These are phyloP conservation scores for Phytophthora cactorum DNA, from an alignment of 352 stramenopile species.

Conservation along the genomic window DNA sequence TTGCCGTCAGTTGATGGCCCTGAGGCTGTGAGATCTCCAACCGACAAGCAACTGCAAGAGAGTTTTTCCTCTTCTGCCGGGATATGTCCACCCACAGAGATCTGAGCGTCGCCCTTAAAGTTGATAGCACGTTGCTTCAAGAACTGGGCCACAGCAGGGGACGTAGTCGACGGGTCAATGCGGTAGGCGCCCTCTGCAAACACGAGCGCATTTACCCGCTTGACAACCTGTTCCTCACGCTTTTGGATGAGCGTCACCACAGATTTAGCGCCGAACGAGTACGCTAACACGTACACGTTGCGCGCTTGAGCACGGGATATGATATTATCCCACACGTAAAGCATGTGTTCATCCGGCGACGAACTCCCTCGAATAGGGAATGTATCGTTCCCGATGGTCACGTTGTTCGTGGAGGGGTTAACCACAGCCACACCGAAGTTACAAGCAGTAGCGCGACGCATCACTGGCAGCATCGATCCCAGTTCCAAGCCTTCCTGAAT, in stretches of 20 bases:
- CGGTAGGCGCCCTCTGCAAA: constrained; percentile 75
- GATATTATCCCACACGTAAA: constrained; percentile 83
- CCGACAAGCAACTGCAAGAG: constrained; percentile 68
- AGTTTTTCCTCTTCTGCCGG: constrained; percentile 61
- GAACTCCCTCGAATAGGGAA: constrained; percentile 66
- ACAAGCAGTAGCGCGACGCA: constrained; percentile 49
- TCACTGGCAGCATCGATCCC: constrained; percentile 79
- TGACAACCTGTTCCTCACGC: constrained; percentile 59
- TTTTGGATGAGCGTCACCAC: constrained; percentile 73
- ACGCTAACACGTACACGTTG: constrained; percentile 72
- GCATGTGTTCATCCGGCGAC: constrained; percentile 69
- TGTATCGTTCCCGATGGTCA: constrained; percentile 61
- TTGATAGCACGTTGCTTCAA: constrained; percentile 73
- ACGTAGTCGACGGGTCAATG: constrained; percentile 57
- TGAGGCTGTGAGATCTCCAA: constrained; percentile 52
- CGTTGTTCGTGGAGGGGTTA: constrained; percentile 79
- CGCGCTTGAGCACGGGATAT: constrained; percentile 61
- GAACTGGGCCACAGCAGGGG: constrained; percentile 64
- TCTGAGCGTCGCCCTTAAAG: constrained; percentile 65
- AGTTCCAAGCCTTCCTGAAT: constrained; percentile 80
- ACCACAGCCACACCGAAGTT: constrained; percentile 68
- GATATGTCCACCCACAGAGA: constrained; percentile 59
- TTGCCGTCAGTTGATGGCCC: constrained; percentile 27
- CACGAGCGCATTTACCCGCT: constrained; percentile 64
- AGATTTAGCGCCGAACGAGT: constrained; percentile 75